Conservation (phyloP, 73 alveolate genomes). For the Tetrahymena elliotti region DNA sequence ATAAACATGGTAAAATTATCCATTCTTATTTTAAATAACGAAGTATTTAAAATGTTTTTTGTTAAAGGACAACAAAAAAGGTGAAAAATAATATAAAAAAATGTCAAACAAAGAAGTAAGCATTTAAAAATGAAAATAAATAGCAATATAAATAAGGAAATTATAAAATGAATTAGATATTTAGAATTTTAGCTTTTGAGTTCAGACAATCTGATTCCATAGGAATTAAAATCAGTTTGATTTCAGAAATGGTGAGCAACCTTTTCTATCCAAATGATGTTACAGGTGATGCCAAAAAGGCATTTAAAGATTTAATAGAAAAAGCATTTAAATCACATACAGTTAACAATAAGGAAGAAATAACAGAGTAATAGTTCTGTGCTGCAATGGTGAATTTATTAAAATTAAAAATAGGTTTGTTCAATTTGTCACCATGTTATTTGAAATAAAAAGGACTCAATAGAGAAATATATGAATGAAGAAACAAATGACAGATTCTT, state of each 20-base stretch:
- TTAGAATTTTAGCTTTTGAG: constrained; percentile 36
- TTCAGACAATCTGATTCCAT: constrained; percentile 24
- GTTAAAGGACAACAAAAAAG: background rate
- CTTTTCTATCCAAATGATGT: constrained; percentile 40
- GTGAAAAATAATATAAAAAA: background rate
- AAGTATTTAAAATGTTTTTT: background rate
- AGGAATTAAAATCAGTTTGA: constrained; percentile 30
- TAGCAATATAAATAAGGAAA: background rate
- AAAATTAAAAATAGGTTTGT: background rate
- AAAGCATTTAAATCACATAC: constrained; percentile 23
- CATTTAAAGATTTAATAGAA: constrained; percentile 16
- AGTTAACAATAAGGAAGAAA: constrained; percentile 21
- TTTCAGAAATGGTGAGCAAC: constrained; percentile 39
- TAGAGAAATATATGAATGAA: constrained; percentile 39
- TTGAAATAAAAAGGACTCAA: constrained; percentile 2
- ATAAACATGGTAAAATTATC: background rate
- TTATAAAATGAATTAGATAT: background rate
- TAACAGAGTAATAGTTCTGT: constrained; percentile 29
- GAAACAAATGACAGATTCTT: constrained; percentile 37
- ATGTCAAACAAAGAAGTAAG: background rate
- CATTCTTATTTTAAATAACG: background rate
- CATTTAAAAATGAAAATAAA: background rate
- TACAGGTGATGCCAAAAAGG: constrained; percentile 33
- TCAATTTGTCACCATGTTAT: background rate
- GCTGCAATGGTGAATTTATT: constrained; percentile 5